A percentile compares a stretch with the other conserved stretches of the same genome.
Evolutionary conservation across 2,329 filamentous ascomycete genomes (phyloP).

Genomic region (Ustulina deusta): DNA sequence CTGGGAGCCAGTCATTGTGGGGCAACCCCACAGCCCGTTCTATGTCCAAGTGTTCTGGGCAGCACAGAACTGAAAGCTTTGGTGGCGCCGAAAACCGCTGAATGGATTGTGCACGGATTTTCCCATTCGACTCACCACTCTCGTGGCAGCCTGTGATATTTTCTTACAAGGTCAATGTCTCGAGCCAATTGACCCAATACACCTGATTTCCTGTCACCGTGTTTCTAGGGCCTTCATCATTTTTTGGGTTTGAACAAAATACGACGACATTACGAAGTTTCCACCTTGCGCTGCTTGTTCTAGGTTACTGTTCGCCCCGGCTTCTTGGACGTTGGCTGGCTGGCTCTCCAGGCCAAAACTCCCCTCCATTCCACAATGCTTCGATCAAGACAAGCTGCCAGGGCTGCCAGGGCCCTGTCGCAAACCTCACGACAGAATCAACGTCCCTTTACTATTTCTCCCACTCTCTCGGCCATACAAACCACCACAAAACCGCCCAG

Average conservation of each 20-base stretch:
- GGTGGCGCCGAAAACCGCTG: constrained; percentile 38
- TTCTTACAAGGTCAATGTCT: constrained; percentile 9
- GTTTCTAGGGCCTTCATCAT: not conserved
- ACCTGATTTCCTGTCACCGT: not conserved
- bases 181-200: constrained; percentile 14
- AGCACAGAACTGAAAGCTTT: constrained; percentile 3
- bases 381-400: constrained; percentile 60
- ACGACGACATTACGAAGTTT: constrained; percentile 1
- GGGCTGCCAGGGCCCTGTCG: constrained; percentile 60
- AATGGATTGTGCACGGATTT: constrained; percentile 23
- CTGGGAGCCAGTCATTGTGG: not conserved
- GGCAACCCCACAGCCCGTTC: constrained; percentile 29
- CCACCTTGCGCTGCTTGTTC: constrained; percentile 10
- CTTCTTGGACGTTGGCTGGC: constrained; percentile 20
- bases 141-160: constrained; percentile 9
- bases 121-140: constrained; percentile 30
- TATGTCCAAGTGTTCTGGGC: not conserved
- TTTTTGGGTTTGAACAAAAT: not conserved
- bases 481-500: constrained; percentile 56
- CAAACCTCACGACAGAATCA: constrained; percentile 53
- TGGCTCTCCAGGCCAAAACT: constrained; percentile 31
- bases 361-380: constrained; percentile 58
- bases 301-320: constrained; percentile 14
- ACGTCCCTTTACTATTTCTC: constrained; percentile 57
- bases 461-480: constrained; percentile 53